A percentile compares a stretch with the other conserved stretches of the same genome.
Conservation (phyloP, 2,329 filamentous ascomycete genomes). For the Didymella keratinophila region DNA sequence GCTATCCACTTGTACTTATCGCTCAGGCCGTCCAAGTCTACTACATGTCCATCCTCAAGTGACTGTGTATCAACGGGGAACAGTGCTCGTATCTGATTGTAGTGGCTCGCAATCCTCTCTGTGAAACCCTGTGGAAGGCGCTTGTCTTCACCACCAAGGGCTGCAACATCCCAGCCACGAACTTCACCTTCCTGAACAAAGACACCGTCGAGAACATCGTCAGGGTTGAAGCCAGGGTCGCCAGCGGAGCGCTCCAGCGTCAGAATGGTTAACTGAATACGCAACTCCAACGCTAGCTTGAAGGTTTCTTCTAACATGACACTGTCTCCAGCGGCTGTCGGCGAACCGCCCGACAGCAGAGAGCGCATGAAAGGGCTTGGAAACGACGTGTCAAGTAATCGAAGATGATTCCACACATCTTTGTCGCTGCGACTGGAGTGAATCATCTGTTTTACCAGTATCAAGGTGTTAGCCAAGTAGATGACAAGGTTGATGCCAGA, state of each 20-base stretch:
- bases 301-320: slow-evolving; percentile 55
- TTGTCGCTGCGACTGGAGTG: slow-evolving; percentile 37
- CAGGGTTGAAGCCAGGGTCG: slow-evolving; percentile 50
- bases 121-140: slow-evolving; percentile 49
- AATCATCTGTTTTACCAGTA: slow-evolving; percentile 52
- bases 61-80: slow-evolving; percentile 48
- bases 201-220: slow-evolving; percentile 49
- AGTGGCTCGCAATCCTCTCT: slow-evolving; percentile 48
- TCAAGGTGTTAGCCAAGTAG: slow-evolving; percentile 55
- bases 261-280: slow-evolving; percentile 63
- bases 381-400: slow-evolving; percentile 46
- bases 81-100: slow-evolving; percentile 48
- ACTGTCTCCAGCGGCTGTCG: slow-evolving; percentile 49
- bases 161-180: slow-evolving; percentile 47
- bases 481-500: slow-evolving; percentile 53
- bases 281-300: slow-evolving; percentile 60
- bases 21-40: slow-evolving; percentile 56
- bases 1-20: slow-evolving; percentile 59
- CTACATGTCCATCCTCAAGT: slow-evolving; percentile 33
- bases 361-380: slow-evolving; percentile 45
- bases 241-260: slow-evolving; percentile 48
- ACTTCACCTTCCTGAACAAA: slow-evolving; percentile 51
- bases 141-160: slow-evolving; percentile 50
- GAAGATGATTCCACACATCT: slow-evolving; percentile 41
- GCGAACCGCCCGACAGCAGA: slow-evolving; percentile 21